Conservation (phyloP, 768 basidiomycete genomes). For the Chiua virens region DNA sequence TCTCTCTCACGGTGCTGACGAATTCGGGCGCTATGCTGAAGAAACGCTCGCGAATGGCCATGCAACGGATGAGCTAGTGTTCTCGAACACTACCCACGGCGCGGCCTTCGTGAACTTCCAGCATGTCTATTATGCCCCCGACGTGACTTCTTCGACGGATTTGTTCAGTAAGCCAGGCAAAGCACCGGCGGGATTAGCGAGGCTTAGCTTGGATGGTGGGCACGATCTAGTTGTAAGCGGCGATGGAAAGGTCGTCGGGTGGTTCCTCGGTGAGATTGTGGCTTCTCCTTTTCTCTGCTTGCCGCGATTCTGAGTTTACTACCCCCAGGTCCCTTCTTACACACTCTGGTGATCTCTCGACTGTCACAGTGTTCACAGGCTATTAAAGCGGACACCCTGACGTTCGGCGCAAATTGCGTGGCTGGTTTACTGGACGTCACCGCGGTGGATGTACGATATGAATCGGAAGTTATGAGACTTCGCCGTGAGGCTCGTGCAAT, state of each 20-base stretch:
- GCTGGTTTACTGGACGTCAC: slow-evolving; percentile 56
- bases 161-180: slow-evolving; percentile 74
- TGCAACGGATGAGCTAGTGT: slow-evolving; percentile 57
- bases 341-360: slow-evolving; percentile 57
- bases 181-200: slow-evolving; percentile 57
- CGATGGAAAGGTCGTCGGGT: slow-evolving; percentile 66
- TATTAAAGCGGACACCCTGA: slow-evolving; percentile 48
- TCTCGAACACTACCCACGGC: slow-evolving; percentile 40
- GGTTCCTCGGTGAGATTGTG: slow-evolving; percentile 62
- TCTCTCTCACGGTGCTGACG: slow-evolving; percentile 44
- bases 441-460: slow-evolving; percentile 57
- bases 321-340: slow-evolving; percentile 31
- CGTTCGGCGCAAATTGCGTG: slow-evolving; percentile 65
- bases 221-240: slow-evolving; percentile 65
- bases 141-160: slow-evolving; percentile 40
- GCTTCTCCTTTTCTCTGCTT: neutral
- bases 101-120: slow-evolving; percentile 71
- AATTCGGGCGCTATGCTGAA: slow-evolving; percentile 48
- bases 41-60: slow-evolving; percentile 51
- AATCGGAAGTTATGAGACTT: slow-evolving; percentile 60
- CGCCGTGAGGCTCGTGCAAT: slow-evolving; percentile 46
- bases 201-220: slow-evolving; percentile 71
- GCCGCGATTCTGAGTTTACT: neutral
- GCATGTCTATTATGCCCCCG: slow-evolving; percentile 60
- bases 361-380: slow-evolving; percentile 47